Base-by-base conservation (phyloP, 768 basidiomycete species). In the Sistotremastrum niveocremeum region DNA sequence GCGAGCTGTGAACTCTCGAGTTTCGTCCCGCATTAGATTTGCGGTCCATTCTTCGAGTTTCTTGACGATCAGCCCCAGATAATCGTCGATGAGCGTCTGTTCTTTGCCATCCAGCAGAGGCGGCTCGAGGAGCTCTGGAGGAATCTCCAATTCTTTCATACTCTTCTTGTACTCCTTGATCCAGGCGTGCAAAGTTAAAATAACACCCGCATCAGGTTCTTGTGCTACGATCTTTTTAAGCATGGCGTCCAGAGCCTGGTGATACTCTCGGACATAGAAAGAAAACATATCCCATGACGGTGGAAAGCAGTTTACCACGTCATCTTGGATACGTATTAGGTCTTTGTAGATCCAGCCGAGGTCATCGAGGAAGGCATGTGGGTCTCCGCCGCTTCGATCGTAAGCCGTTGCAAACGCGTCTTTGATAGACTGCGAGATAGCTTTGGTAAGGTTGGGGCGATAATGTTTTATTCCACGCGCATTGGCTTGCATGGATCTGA, bases 11-110 rank as follows among this genome's bases (percentile, higher is more conserved):
- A 99, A 98, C 48, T 90, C 87, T 11, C 73, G 69, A 20, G 84
- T 65, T 60, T 98, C 94, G 11, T 86, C 84, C 59, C 79, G 83
- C 84, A 95, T 93, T 45, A 98, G 71, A 61, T 95, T 98, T 40
- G 72, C 65, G 5, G 88, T 83, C 95, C 95, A 99, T 61, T 99
- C 94, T 62, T 97, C 93, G 44, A 98, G 79, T 62, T 97, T 97
- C 62, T 73, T 77, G 59, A 95, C 78, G 62, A 99, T 93, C 50
- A 98, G 73, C 52, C 80, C 77, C 44, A 95, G 78, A 64, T 99
- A 99, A 56, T 93, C 90, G 54, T 99, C 94, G 54, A 98, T 91
- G 47, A 99, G 74, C 31, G 68, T 68, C 60, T 95, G 89, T 57
- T 94, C 90, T 60, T 91, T 90, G 48, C 95, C 94, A 48, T 90